Conservation (phyloP, 2,329 filamentous ascomycete species). For the Fusarium citri region DNA sequence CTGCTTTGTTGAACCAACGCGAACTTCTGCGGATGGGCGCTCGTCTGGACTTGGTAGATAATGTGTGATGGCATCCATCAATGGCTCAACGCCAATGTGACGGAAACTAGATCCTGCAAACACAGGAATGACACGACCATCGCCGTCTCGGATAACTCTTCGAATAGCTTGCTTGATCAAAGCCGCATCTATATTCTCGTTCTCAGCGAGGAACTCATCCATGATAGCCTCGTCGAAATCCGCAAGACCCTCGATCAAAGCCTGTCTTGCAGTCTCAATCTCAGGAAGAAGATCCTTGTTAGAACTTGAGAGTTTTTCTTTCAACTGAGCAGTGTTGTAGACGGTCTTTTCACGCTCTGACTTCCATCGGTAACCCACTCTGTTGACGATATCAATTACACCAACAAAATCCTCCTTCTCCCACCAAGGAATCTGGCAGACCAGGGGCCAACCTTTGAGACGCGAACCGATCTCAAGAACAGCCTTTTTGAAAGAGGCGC, state of each 20-base stretch:
- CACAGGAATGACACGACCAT: conserved; percentile 82
- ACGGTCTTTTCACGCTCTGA: conserved; percentile 55
- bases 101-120: conserved; percentile 93
- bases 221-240: conserved; percentile 90
- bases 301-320: conserved; percentile 55
- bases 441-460: conserved; percentile 84
- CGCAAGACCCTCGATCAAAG: conserved; percentile 84
- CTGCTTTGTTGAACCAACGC: conserved; percentile 67
- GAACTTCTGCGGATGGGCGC: conserved; percentile 82
- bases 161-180: conserved; percentile 81
- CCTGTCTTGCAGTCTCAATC: conserved; percentile 78
- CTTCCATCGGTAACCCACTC: conserved; percentile 80
- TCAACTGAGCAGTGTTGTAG: conserved; percentile 47
- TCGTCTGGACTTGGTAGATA: conserved; percentile 87
- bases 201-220: conserved; percentile 82
- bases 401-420: conserved; percentile 83
- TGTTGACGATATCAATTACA: conserved; percentile 83
- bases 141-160: conserved; percentile 73
- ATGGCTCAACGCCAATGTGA: conserved; percentile 92
- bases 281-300: conserved; percentile 71
- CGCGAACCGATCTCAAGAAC: conserved; percentile 86
- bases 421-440: conserved; percentile 98
- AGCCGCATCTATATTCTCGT: conserved; percentile 76
- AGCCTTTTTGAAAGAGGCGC: conserved; percentile 82
- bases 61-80: conserved; percentile 89